Evolutionary conservation across 31 red algal genomes (phyloP).

Genomic region (Asparagopsis taxiformis): DNA sequence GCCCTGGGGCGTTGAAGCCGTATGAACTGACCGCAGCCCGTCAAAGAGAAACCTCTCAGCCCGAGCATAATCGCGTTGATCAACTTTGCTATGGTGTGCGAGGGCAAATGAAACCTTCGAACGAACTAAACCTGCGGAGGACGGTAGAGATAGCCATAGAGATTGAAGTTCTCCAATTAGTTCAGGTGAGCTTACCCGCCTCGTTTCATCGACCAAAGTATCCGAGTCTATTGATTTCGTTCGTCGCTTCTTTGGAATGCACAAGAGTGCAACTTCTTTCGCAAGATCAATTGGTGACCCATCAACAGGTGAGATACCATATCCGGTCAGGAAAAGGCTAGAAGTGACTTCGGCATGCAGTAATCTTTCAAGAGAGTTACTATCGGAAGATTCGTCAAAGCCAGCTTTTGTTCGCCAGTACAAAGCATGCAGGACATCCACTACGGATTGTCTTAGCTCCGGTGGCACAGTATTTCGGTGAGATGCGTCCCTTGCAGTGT

Average conservation of each 20-base stretch:
- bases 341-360: slow-evolving; percentile 70
- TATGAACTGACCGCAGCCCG: slow-evolving; percentile 44
- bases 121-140: slow-evolving; percentile 37
- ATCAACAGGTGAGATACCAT: slow-evolving; percentile 71
- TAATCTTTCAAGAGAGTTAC: slow-evolving; percentile 43
- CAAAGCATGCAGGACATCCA: slow-evolving; percentile 59
- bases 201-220: slow-evolving; percentile 64
- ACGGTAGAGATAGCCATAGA: slow-evolving; percentile 58
- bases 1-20: slow-evolving; percentile 13
- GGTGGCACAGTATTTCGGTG: slow-evolving; percentile 3
- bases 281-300: slow-evolving; percentile 61
- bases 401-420: slow-evolving; percentile 77
- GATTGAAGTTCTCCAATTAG: slow-evolving; percentile 51
- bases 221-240: slow-evolving; percentile 34
- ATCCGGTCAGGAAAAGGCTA: slow-evolving; percentile 58
- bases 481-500: neutral
- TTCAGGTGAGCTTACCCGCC: slow-evolving; percentile 63
- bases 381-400: slow-evolving; percentile 63
- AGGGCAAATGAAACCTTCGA: slow-evolving; percentile 64
- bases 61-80: slow-evolving; percentile 42
- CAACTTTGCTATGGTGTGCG: slow-evolving; percentile 48
- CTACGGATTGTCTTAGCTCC: slow-evolving; percentile 50
- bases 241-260: slow-evolving; percentile 33
- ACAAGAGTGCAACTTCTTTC: slow-evolving; percentile 43
- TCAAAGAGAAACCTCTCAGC: slow-evolving; percentile 76